phyloP scores from a whole-genome alignment of 1,284 basidiomycete genomes.

The Moesziomyces antarcticus region DNA sequence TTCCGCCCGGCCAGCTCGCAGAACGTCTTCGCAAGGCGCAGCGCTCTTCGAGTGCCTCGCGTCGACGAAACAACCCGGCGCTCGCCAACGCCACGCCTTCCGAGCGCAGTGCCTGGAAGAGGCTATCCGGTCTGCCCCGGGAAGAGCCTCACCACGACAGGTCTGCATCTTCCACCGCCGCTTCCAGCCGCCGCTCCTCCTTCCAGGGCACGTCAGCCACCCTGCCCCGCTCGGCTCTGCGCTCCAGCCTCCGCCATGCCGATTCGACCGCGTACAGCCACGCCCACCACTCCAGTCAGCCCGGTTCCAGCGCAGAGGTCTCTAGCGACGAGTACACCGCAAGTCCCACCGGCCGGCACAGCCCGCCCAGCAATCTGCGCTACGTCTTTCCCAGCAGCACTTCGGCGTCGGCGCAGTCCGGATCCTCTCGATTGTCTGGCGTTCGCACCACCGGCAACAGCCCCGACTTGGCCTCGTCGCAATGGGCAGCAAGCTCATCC shows the following conservation, averaged over 20 bases:
- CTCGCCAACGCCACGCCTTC: slow-evolving; percentile 43
- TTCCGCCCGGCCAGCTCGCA: slow-evolving; percentile 58
- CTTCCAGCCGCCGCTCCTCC: slow-evolving; percentile 30
- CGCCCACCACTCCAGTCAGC: slow-evolving; percentile 9
- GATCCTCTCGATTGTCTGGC: slow-evolving; percentile 7
- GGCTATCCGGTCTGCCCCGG: slow-evolving; percentile 31
- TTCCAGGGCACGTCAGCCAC: slow-evolving; percentile 20
- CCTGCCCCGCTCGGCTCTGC: slow-evolving; percentile 27
- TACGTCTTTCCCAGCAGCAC: slow-evolving; percentile 18
- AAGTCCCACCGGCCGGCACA: slow-evolving; percentile 21
- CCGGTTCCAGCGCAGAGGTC: slow-evolving; percentile 37
- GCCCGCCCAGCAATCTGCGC: slow-evolving; percentile 7
- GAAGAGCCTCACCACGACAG: slow-evolving; percentile 11
- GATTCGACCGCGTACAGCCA: slow-evolving; percentile 1
- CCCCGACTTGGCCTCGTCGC: slow-evolving; percentile 16
- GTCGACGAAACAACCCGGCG: slow-evolving; percentile 36
- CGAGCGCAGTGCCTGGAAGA: slow-evolving; percentile 42
- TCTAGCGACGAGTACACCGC: slow-evolving; percentile 39
- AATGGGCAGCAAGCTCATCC: slow-evolving; percentile 5
- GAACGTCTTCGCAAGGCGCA: slow-evolving; percentile 56
- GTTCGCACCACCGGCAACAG: slow-evolving; percentile 24
- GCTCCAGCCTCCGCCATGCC: slow-evolving; percentile 7
- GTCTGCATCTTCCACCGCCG: slow-evolving; percentile 25
- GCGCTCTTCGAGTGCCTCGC: slow-evolving; percentile 36
- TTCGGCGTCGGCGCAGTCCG: slow-evolving; percentile 1